Evolutionary conservation across 2,329 filamentous ascomycete genomes (phyloP), one percentile per base, ranked within the genome.

Genomic region (Fusarium cyanostomum): DNA sequence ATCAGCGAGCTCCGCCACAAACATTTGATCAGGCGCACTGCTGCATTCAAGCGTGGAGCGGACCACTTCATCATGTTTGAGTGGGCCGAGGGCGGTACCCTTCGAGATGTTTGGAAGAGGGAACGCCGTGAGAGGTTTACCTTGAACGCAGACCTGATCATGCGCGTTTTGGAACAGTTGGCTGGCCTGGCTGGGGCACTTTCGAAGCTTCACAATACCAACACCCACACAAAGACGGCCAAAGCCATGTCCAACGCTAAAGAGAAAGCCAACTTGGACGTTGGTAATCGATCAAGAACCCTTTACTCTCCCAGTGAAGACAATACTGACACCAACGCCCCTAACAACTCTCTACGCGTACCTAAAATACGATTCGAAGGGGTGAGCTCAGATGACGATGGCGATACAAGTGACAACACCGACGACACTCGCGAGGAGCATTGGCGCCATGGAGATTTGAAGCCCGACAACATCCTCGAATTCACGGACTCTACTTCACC

Each of bases 381-480:
- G 9, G 31, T 34, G 11, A 34, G 28, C n/a, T 42, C 37, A 7
- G 54, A 49, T 3, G 43, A 49, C 12, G 46, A 38, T 2, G 21
- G 34, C 13, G 30, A 58, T 28, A 53, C 45, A 7, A 41, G 28
- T 8, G 52, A 57, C 3, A n/a, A 31, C 11, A 10, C 4, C 0
- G 56, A 51, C n/a, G 34, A 39, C 10, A 7, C 18, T 3, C 12
- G 21, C 11, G 41, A 60, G 2, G 34, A 60, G 3, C 34, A 54
- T 9, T 65, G 61, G 44, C 59, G 61, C 3, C 63, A 66, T 8
- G 63, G 63, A 4, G 61, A 66, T 4, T 28, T 66, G 5, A 66
- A 65, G 21, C 63, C 63, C 0, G 61, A 65, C 0, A 66, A 62
- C 1, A 65, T 66, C 24, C 58, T 66, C 6, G 21, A 34, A 12